phyloP scores from a whole-genome alignment of 148 eudicot species.

The Rhododendron simsii region DNA sequence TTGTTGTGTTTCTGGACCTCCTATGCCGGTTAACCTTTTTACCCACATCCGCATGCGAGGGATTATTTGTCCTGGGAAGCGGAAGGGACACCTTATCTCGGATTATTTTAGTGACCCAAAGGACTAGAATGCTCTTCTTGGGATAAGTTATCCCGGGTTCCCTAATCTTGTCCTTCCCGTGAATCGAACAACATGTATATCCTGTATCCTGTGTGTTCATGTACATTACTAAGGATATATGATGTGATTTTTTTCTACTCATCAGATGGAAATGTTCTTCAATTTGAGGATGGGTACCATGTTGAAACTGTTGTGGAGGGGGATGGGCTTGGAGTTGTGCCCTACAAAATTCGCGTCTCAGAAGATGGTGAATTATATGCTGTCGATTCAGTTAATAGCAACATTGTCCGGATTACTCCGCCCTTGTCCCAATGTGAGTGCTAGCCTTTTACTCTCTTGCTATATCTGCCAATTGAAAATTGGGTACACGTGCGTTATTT shows the following conservation, averaged over 20 bases:
- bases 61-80: not conserved
- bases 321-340: slow-evolving; percentile 79
- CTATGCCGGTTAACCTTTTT: not conserved
- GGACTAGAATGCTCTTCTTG: not conserved
- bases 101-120: not conserved
- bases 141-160: not conserved
- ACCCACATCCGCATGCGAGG: not conserved
- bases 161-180: not conserved
- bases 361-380: slow-evolving; percentile 95
- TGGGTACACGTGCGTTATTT: not conserved
- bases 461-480: not conserved
- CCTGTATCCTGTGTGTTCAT: not conserved
- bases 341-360: slow-evolving; percentile 74
- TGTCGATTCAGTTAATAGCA: slow-evolving; percentile 84
- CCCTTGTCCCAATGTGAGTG: slow-evolving; percentile 84
- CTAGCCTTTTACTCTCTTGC: slow-evolving; percentile 4
- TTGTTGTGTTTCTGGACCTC: not conserved
- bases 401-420: slow-evolving; percentile 84
- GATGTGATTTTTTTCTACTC: slow-evolving; percentile 9
- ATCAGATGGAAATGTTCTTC: slow-evolving; percentile 83
- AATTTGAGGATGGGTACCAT: slow-evolving; percentile 85
- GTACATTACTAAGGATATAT: not conserved
- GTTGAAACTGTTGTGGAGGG: slow-evolving; percentile 95
- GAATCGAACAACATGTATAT: not conserved
- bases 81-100: not conserved